Base-by-base conservation (phyloP, 2,329 filamentous ascomycete genomes). In the Ophiostoma triangulosporum region DNA sequence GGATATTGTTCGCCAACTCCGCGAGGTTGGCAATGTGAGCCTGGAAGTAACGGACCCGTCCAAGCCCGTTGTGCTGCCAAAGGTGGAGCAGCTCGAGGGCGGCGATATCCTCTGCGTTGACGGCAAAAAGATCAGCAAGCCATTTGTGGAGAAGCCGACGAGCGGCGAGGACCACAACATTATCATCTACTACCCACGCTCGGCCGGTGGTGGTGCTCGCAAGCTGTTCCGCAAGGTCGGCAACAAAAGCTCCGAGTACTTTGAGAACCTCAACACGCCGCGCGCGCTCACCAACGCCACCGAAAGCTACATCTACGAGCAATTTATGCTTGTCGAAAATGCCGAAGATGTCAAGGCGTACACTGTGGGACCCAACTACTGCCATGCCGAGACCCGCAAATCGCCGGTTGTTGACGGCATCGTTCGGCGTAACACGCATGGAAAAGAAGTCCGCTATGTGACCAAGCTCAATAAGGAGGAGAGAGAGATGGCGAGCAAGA, bases 101-200 rank as follows among this genome's bases (percentile, higher is more conserved):
- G 87, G 87, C 27, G 90, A 98, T 64, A 84, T 86, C 4, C 75
- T 98, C 53, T 81, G 84, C 40, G 91, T 98, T 9, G 91, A 98
- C 64, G 93, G 91, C 11, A 75, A 78, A 38, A 68, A 82, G 4
- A 76, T 98, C 46, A 84, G 78, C 61, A 98, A 98, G 65, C 93
- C 93, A 0, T 98, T 98, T 64, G 93, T 98, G 35, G 93, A 98
- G 66, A 98, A 98, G 67, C 93, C 93, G 0, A 90, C 89, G n/a
- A 96, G 88, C 64, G 93, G 93, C 32, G 93, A 98, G 69, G 91
- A 98, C 63, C 93, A 98, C 70, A 98, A 98, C 66, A 95, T 98
- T 62, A 86, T 95, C 69, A 96, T 98, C 54, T 98, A 97, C 70
- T 97, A 94, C 63, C 88, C 91, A 22, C 86, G 83, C 57, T 85